Evolutionary conservation across 2,329 filamentous ascomycete species (phyloP), one percentile per base, ranked within the genome.

Genomic region (Cordyceps tenuipes): DNA sequence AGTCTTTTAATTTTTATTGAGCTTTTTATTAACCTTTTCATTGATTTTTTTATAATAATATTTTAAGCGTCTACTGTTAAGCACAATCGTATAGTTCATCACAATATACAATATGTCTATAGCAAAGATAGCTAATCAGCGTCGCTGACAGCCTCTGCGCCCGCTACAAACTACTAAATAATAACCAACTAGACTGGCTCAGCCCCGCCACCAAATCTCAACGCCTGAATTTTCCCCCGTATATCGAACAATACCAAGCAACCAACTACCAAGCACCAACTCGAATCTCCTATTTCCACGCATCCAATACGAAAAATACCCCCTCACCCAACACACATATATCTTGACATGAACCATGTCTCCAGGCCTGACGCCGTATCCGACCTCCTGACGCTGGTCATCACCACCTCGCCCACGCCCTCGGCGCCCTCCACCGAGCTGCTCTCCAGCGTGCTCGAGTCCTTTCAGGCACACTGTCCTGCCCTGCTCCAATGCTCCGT

Each of bases 351-450:
- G 57, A 52, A 41, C 57, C 17, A 59, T 53, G 57, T 41, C 36
- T 29, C 46, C 31, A 13, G 26, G 56, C 23, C 29, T 31, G 49
- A 59, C 19, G 48, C 48, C 23, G 56, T 55, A 49, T 48, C 51
- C 10, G 21, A 26, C 43, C 60, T 58, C 26, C 29, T 69, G 23
- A 73, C 71, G 0, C 65, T 72, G 19, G 75, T 83, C 52, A 75
- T 83, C 63, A 82, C 81, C 1, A 83, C 80, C 0, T 83, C 81
- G 2, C 76, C 80, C 0, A 83, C 80, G 0, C 81, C 81, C 0
- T 83, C 80, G 0, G 76, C 78, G 0, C 81, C 81, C 0, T 77
- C 78, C 0, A 79, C 79, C 0, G 80, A 82, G 17, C 75, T 83
- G 0, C 63, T 83, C n/a, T 73, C 73, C 0, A 66, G 76, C 0